A percentile compares a stretch with the other conserved stretches of the same genome.
Conservation (phyloP, 116 monocot species). For the Zostera marina region DNA sequence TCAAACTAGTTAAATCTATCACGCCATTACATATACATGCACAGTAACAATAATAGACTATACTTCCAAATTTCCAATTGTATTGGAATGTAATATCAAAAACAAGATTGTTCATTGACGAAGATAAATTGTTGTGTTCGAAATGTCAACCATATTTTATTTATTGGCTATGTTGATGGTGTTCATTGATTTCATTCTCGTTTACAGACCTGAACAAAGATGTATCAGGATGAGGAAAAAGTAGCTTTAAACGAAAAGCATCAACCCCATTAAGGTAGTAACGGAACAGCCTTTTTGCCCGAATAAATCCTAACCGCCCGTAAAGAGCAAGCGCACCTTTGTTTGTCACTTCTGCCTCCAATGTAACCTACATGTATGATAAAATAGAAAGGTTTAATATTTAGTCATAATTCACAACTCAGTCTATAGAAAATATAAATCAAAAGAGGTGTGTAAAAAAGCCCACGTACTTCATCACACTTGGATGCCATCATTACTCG, state of each 20-base stretch:
- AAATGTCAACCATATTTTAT: neutral
- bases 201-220: conserved; percentile 6
- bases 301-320: conserved; percentile 90
- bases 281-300: conserved; percentile 87
- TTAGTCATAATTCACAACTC: neutral
- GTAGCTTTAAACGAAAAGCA: conserved; percentile 88
- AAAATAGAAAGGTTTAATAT: neutral
- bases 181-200: neutral
- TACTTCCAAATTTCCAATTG: too few species aligned
- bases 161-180: neutral
- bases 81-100: too few species aligned
- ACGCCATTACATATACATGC: too few species aligned
- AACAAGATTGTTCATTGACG: too few species aligned
- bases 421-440: neutral
- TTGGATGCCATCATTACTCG: conserved; percentile 98
- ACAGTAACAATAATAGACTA: too few species aligned
- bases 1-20: too few species aligned
- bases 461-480: conserved; percentile 70
- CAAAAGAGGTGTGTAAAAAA: neutral
- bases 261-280: conserved; percentile 98
- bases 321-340: conserved; percentile 97
- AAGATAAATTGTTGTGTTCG: too few species aligned
- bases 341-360: conserved; percentile 99
- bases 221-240: conserved; percentile 52
- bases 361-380: conserved; percentile 48